Evolutionary conservation across 2,329 filamentous ascomycete genomes (phyloP).

Genomic region (Fusarium robinianum): DNA sequence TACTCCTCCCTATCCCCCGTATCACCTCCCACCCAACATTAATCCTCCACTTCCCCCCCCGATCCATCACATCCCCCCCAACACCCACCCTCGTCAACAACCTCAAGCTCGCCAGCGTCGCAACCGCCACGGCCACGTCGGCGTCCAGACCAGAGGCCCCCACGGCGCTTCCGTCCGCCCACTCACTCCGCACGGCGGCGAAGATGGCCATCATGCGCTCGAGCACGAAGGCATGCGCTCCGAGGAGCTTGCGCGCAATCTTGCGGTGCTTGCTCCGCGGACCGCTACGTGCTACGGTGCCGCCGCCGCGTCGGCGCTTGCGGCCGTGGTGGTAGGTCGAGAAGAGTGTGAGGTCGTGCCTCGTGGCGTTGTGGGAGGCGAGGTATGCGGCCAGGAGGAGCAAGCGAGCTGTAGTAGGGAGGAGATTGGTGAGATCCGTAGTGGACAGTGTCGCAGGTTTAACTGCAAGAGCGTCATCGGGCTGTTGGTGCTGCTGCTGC

Average conservation of each 20-base stretch:
- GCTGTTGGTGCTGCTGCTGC: constrained; percentile 18
- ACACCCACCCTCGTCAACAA: constrained; percentile 69
- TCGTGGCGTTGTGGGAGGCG: constrained; percentile 76
- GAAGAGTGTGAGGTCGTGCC: constrained; percentile 76
- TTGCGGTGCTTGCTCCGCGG: constrained; percentile 63
- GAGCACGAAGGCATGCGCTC: constrained; percentile 75
- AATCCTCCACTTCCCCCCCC: constrained; percentile 74
- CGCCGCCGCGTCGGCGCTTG: constrained; percentile 55
- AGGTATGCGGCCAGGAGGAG: constrained; percentile 79
- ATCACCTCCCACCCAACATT: constrained; percentile 80
- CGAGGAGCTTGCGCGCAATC: constrained; percentile 76
- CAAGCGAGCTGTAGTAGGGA: constrained; percentile 75
- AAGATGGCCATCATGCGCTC: constrained; percentile 82
- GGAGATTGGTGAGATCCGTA: constrained; percentile 57
- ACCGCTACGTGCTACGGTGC: constrained; percentile 42
- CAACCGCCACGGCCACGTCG: constrained; percentile 67
- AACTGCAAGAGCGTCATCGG: too few relatives aligned
- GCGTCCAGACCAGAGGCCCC: constrained; percentile 49
- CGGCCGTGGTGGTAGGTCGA: constrained; percentile 67
- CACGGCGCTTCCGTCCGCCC: constrained; percentile 45
- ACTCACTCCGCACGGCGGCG: constrained; percentile 64
- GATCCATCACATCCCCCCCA: constrained; percentile 66
- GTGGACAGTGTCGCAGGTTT: too few relatives aligned
- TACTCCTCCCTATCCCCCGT: constrained; percentile 68
- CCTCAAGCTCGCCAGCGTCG: constrained; percentile 72